phyloP scores from a whole-genome alignment of 306 rosid genomes.

The Rosa rugosa region DNA sequence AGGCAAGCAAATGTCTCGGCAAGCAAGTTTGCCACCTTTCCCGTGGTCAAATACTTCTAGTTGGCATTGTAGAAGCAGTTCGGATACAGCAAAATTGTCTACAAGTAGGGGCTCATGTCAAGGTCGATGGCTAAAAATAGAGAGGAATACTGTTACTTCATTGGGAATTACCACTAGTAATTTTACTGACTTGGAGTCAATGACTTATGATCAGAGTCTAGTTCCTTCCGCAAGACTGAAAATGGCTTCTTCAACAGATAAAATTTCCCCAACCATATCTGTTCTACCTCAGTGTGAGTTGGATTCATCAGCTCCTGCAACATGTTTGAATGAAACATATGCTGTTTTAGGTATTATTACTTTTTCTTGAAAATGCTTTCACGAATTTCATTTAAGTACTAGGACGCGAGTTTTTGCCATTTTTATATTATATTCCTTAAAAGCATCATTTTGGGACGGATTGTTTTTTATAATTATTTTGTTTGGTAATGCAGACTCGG shows the following conservation, averaged over 20 bases:
- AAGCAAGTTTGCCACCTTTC: constrained; percentile 77
- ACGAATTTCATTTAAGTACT: constrained; percentile 8
- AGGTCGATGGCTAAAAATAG: constrained; percentile 81
- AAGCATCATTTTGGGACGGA: background rate
- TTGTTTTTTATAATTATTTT: constrained; percentile 6
- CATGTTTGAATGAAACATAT: constrained; percentile 51
- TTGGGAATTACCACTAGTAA: constrained; percentile 34
- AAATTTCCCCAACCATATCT: constrained; percentile 30
- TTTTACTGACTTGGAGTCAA: constrained; percentile 67
- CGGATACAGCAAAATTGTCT: constrained; percentile 66
- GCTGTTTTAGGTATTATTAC: constrained; percentile 44
- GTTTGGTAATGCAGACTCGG: constrained; percentile 57
- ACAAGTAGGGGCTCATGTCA: constrained; percentile 70
- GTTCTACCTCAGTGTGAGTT: constrained; percentile 40
- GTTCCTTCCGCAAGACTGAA: constrained; percentile 59
- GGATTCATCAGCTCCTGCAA: constrained; percentile 43
- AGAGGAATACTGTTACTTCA: constrained; percentile 42
- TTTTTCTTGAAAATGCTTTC: background rate
- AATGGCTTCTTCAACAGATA: constrained; percentile 37
- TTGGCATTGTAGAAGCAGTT: constrained; percentile 71
- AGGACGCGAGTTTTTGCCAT: background rate
- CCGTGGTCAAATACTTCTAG: constrained; percentile 84
- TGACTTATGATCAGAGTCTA: constrained; percentile 67
- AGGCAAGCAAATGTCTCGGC: constrained; percentile 68
- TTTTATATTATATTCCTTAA: background rate